Percentiles rank a stretch among this genome's conserved stretches.
phyloP scores from a whole-genome alignment of 176 grass and related monocot genomes.

The Oryza nivara region DNA sequence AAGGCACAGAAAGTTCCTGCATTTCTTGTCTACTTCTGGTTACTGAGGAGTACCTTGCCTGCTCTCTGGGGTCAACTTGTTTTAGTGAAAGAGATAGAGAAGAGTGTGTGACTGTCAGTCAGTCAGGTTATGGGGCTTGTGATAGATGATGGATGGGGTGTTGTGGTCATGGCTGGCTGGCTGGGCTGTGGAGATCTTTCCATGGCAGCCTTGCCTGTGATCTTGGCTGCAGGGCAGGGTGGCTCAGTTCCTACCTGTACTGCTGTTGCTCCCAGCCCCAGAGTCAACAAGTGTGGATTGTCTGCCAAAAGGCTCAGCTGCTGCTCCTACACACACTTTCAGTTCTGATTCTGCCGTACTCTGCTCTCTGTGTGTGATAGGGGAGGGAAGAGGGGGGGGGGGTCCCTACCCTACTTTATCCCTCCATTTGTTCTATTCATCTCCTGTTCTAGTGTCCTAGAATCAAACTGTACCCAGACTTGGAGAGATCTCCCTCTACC shows the following conservation, averaged over 20 bases:
- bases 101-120: slow-evolving; percentile 29
- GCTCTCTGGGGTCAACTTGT: slow-evolving; percentile 44
- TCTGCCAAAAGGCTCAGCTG: slow-evolving; percentile 27
- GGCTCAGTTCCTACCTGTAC: not conserved
- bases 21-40: slow-evolving; percentile 25
- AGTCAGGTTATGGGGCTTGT: slow-evolving; percentile 40
- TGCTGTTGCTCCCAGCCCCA: not conserved
- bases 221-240: slow-evolving; percentile 2
- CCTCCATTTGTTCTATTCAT: slow-evolving; percentile 12
- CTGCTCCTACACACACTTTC: slow-evolving; percentile 19
- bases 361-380: too few species aligned
- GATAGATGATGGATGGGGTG: slow-evolving; percentile 24
- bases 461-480: slow-evolving; percentile 22
- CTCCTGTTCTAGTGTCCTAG: slow-evolving; percentile 2
- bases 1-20: not conserved
- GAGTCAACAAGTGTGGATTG: slow-evolving; percentile 41
- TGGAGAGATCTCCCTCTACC: not conserved
- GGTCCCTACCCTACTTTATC: slow-evolving; percentile 28
- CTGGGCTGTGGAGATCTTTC: slow-evolving; percentile 32
- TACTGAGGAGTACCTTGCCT: not conserved
- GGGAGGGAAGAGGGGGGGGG: too few species aligned
- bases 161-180: not conserved
- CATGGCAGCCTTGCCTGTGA: slow-evolving; percentile 40
- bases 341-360: slow-evolving; percentile 45
- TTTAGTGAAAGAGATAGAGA: not conserved